Percentiles rank a stretch among this genome's conserved stretches.
These are phyloP conservation scores for Gracilaria vermiculophylla DNA, from an alignment of 23 red algal genomes.

Conservation along the genomic window DNA sequence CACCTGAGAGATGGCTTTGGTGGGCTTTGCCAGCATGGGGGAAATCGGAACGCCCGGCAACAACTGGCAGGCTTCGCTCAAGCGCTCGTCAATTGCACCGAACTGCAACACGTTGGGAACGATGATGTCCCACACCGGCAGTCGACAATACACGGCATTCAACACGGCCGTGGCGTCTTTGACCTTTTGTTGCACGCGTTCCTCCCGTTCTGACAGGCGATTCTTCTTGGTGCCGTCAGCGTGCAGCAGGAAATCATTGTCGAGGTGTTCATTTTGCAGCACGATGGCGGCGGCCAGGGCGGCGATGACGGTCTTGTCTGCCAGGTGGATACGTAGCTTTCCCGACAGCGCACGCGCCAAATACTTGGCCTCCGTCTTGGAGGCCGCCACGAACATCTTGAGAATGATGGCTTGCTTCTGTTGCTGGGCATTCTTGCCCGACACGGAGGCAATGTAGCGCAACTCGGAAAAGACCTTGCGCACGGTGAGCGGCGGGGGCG, in stretches of 20 bases:
- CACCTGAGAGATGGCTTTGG: constrained; percentile 79
- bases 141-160: constrained; percentile 68
- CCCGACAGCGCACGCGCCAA: constrained; percentile 82
- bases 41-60: constrained; percentile 90
- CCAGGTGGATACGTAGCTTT: constrained; percentile 93
- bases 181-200: constrained; percentile 42
- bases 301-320: constrained; percentile 86
- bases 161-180: constrained; percentile 50
- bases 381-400: constrained; percentile 72
- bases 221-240: constrained; percentile 54
- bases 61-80: constrained; percentile 71
- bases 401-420: constrained; percentile 62
- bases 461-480: constrained; percentile 79
- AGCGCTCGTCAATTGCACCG: constrained; percentile 61
- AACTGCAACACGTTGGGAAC: constrained; percentile 66
- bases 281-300: constrained; percentile 80
- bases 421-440: constrained; percentile 73
- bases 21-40: constrained; percentile 98
- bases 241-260: constrained; percentile 7
- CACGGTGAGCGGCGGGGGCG: constrained; percentile 76
- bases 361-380: constrained; percentile 85
- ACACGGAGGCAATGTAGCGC: constrained; percentile 45
- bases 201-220: constrained; percentile 18
- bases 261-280: neutral
- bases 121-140: constrained; percentile 88